Percentiles rank a stretch among this genome's conserved stretches.
phyloP scores from a whole-genome alignment of 768 basidiomycete species.

The Collybia sordida region DNA sequence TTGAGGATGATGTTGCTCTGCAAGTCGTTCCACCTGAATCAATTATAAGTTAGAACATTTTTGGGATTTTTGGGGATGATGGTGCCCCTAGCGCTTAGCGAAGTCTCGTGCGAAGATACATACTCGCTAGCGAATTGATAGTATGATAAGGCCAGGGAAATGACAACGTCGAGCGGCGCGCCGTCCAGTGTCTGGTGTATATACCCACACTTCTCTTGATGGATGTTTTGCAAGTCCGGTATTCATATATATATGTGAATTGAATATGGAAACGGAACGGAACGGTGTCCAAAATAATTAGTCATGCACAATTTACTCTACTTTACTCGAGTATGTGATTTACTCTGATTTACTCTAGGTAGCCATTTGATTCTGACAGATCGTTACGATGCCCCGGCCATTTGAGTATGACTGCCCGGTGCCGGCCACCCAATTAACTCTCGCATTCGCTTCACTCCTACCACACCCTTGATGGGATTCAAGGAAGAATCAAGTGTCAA shows the following conservation, averaged over 20 bases:
- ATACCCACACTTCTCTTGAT: no score
- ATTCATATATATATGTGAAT: no score
- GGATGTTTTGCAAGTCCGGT: no score
- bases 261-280: neutral
- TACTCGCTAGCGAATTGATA: conserved; percentile 1
- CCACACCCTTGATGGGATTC: conserved; percentile 56
- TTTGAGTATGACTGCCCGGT: no score
- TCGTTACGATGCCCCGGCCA: conserved; percentile 1
- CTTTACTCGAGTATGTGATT: no score
- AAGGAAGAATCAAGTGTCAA: conserved; percentile 51
- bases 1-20: neutral
- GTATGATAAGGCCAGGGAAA: no score
- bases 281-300: neutral
- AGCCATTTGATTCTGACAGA: no score
- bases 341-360: no score
- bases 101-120: neutral
- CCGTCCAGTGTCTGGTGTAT: no score
- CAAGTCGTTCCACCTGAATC: conserved; percentile 9
- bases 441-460: conserved; percentile 74
- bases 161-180: no score
- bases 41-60: neutral
- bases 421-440: conserved; percentile 67
- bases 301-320: no score
- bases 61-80: conserved; percentile 4
- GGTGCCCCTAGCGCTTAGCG: conserved; percentile 2